Evolutionary conservation across 2,329 filamentous ascomycete genomes (phyloP), one percentile per base, ranked within the genome.

Genomic region (Alternaria hordeiaustralica): DNA sequence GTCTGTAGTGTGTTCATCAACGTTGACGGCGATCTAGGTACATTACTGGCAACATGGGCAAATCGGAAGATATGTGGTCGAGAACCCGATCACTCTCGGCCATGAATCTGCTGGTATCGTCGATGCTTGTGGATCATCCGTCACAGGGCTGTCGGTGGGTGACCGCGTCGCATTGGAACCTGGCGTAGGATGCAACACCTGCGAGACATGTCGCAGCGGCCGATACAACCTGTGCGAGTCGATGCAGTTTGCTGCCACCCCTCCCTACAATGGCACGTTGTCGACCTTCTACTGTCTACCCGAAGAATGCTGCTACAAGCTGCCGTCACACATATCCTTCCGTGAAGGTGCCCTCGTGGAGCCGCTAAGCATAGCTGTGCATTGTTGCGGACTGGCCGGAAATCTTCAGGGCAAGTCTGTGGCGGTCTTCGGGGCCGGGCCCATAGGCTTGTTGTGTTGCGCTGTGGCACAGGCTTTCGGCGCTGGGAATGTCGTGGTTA

Each of bases 311-410:
- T 71, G 66, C 50, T 72, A 60, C 47, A 65, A 64, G 47, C 58
- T 73, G 4, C 70, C 71, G 20, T 21, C 51, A 12, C 57, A 66
- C 30, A 61, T 71, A 21, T 57, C 57, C 6, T 43, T 69, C 15
- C 46, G 61, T n/a, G 68, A 72, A 60, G 71, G 65, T 13, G 68
- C 68, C n/a, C 55, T 73, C 6, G 59, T 72, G 6, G 69, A 73
- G 47, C 71, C 71, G 9, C 44, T 72, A 20, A 63, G 56, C 26
- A 66, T 73, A 7, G 71, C 66, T 20, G 68, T 71, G 36, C 71
- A 73, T 63, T 56, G 66, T 18, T 41, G 36, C 36, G 36, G 36
- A 11, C 36, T 41, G 9, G 36, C 36, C 2, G 36, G 36, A 18
- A 41, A 0, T 41, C 36, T 41, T 41, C 36, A 41, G 36, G 36